Evolutionary conservation across 1,284 basidiomycete genomes (phyloP), one percentile per base, ranked within the genome.

Genomic region (Bjerkandera adusta): DNA sequence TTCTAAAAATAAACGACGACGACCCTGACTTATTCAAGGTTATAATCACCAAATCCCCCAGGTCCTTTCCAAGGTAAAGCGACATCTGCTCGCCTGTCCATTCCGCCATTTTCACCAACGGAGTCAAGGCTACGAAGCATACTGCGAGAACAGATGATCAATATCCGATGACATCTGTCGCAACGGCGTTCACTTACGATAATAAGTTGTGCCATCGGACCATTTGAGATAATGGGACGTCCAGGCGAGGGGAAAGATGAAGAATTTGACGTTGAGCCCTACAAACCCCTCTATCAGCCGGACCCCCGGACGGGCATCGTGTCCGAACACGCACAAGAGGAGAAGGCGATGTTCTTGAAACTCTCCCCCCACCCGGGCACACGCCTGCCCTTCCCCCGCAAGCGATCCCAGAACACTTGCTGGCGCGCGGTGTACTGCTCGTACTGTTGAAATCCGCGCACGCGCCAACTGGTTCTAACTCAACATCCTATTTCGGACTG

Each of bases 181-280:
- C 60, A 68, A 29, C 43, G 61, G 56, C 3, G 53, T 55, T 46
- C 45, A 56, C 47, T n/a, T 32, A 62, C 57, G 21, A 53, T 50
- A 18, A 52, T 25, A 13, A 52, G 55, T 27, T 53, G 57, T 30
- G 48, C 18, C 59, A 50, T 62, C n/a, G 41, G 25, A 29, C 45
- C 46, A 11, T 45, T 55, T 57, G 8, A 43, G 47, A 45, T 77
- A 84, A 56, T 84, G 79, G 0, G 75, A 69, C 2, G 67, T 70
- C 83, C 83, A 88, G 5, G 83, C 78, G 26, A 85, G 51, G 0
- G 84, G 83, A 8, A 85, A 70, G 55, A 81, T 71, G 1, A 85
- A 16, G n/a, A 85, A 54, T 24, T 86, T 68, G 0, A 76, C n/a
- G 53, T 85, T 86, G 12, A 57, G 37, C 39, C 43, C 54, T 49